A percentile compares a stretch with the other conserved stretches of the same genome.
phyloP scores from a whole-genome alignment of 1,284 basidiomycete species.

The Cryptococcus amylolentus region DNA sequence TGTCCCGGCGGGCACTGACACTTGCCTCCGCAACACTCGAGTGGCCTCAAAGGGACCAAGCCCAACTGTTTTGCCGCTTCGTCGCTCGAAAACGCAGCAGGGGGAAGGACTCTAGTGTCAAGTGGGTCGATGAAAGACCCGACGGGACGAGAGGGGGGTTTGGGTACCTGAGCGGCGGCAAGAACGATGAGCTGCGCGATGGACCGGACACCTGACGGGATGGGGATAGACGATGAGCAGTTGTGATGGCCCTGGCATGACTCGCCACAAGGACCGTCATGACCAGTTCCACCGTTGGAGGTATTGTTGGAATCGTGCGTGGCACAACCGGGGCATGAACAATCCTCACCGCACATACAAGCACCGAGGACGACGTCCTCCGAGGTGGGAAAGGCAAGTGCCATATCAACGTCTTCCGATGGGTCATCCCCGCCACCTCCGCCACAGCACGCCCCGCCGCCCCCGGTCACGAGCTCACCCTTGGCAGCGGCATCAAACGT shows the following conservation, averaged over 20 bases:
- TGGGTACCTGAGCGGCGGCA: slow-evolving; percentile 44
- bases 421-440: slow-evolving; percentile 25
- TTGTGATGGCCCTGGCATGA: slow-evolving; percentile 41
- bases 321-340: slow-evolving; percentile 47
- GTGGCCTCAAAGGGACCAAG: slow-evolving; percentile 42
- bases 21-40: slow-evolving; percentile 50
- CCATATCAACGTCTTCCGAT: slow-evolving; percentile 28
- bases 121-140: slow-evolving; percentile 31
- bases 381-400: slow-evolving; percentile 39
- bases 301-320: slow-evolving; percentile 34
- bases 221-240: slow-evolving; percentile 40
- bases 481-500: slow-evolving; percentile 37
- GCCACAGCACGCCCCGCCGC: too few species aligned
- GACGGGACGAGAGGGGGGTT: slow-evolving; percentile 12
- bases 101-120: slow-evolving; percentile 41
- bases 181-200: slow-evolving; percentile 46
- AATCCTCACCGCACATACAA: slow-evolving; percentile 49
- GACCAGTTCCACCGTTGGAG: slow-evolving; percentile 6
- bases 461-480: slow-evolving; percentile 30
- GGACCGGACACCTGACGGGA: slow-evolving; percentile 46
- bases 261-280: slow-evolving; percentile 31
- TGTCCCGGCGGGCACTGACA: slow-evolving; percentile 47
- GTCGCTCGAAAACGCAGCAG: slow-evolving; percentile 30
- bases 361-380: slow-evolving; percentile 45
- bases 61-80: slow-evolving; percentile 41